Conservation (phyloP, 1,284 basidiomycete genomes). For the Fomitopsis palustris region DNA sequence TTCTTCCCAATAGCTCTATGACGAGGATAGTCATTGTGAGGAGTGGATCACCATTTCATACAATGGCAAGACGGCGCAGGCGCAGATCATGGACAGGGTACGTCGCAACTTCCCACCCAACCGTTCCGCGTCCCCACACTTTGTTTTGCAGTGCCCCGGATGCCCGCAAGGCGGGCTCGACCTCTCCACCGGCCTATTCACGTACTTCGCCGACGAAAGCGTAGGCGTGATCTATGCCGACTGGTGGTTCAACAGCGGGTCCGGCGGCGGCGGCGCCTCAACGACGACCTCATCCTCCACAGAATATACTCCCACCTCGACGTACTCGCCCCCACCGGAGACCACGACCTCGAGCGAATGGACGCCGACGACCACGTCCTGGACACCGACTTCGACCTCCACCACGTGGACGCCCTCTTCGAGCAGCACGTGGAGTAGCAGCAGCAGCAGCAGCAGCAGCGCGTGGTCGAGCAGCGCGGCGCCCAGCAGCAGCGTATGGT, state of each 20-base stretch:
- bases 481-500: constrained; percentile 17
- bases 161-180: constrained; percentile 77
- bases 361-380: constrained; percentile 18
- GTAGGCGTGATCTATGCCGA: constrained; percentile 18
- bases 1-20: constrained; percentile 41
- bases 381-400: constrained; percentile 16
- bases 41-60: constrained; percentile 63
- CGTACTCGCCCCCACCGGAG: constrained; percentile 22
- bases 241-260: constrained; percentile 28
- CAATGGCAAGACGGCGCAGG: constrained; percentile 59
- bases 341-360: constrained; percentile 17
- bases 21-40: constrained; percentile 61
- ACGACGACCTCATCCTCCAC: constrained; percentile 17
- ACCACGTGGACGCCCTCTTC: constrained; percentile 5
- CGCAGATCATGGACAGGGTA: constrained; percentile 67
- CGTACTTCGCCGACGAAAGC: constrained; percentile 43
- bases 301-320: constrained; percentile 17
- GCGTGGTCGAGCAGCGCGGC: constrained; percentile 10
- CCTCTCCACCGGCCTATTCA: constrained; percentile 74
- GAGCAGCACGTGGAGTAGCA: constrained; percentile 13
- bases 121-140: not conserved
- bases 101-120: constrained; percentile 13
- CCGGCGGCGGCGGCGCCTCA: constrained; percentile 22
- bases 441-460: constrained; percentile 18
- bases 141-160: constrained; percentile 53